Percentiles rank a stretch among this genome's conserved stretches.
Evolutionary conservation across 2,329 filamentous ascomycete species (phyloP).

Genomic region (Cadophora gregata): DNA sequence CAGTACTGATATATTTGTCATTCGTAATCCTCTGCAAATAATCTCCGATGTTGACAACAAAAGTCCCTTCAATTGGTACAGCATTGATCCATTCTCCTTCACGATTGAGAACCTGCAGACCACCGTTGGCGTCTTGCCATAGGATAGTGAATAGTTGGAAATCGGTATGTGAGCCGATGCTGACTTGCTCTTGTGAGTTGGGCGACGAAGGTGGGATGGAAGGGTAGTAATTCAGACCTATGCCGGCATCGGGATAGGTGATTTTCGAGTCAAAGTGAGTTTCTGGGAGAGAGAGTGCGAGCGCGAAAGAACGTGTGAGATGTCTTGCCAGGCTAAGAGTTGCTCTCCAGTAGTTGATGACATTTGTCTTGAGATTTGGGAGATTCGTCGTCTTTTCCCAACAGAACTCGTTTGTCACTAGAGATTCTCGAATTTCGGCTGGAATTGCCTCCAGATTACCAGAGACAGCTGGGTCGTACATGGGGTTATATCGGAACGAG

Average conservation of each 20-base stretch:
- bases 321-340: conserved; percentile 49
- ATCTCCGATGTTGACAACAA: conserved; percentile 55
- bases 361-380: conserved; percentile 45
- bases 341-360: conserved; percentile 46
- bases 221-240: conserved; percentile 45
- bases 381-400: conserved; percentile 48
- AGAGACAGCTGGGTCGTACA: conserved; percentile 17
- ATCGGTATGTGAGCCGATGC: conserved; percentile 52
- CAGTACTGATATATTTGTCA: conserved; percentile 79
- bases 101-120: conserved; percentile 52
- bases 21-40: conserved; percentile 79
- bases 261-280: conserved; percentile 58
- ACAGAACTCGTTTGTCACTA: conserved; percentile 28
- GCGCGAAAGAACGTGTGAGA: conserved; percentile 58
- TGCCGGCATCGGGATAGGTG: conserved; percentile 51
- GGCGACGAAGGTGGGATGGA: conserved; percentile 26
- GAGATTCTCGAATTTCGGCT: not conserved
- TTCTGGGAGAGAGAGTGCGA: conserved; percentile 58
- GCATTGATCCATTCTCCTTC: conserved; percentile 51
- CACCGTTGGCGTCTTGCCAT: conserved; percentile 52
- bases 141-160: conserved; percentile 54
- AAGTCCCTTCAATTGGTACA: conserved; percentile 48
- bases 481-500: conserved; percentile 23
- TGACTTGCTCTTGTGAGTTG: conserved; percentile 13
- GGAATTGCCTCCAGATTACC: conserved; percentile 16